Percentiles rank a stretch among this genome's conserved stretches.
phyloP scores from a whole-genome alignment of 2,329 filamentous ascomycete species.

The Corniculantispora saksenae region DNA sequence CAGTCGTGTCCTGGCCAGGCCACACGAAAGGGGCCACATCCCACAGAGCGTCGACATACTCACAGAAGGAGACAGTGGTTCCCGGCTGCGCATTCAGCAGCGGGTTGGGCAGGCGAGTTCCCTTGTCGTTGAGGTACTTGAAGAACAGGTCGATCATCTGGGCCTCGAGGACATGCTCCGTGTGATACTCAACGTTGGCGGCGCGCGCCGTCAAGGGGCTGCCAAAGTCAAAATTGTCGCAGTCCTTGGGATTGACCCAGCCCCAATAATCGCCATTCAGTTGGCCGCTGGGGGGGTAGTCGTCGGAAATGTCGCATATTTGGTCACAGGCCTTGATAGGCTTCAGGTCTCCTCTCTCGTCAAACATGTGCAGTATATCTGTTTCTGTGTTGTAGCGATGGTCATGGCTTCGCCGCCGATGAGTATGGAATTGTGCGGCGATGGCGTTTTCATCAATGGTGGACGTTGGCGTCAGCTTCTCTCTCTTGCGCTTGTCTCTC shows the following conservation, averaged over 20 bases:
- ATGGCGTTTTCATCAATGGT: background rate
- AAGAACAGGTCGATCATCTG: constrained; percentile 24
- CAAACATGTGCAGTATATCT: too few species aligned
- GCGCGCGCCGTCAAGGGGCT: constrained; percentile 13
- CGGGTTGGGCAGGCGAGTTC: background rate
- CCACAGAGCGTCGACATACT: background rate
- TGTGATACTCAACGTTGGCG: constrained; percentile 15
- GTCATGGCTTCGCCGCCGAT: background rate
- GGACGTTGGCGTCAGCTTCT: background rate
- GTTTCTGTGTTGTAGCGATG: background rate
- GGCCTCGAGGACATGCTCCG: constrained; percentile 25
- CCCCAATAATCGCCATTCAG: background rate
- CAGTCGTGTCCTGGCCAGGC: too few species aligned
- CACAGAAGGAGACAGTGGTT: background rate
- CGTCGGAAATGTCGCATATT: too few species aligned
- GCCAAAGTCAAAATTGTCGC: constrained; percentile 1
- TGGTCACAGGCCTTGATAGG: too few species aligned
- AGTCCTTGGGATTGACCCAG: constrained; percentile 13
- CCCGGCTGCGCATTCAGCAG: background rate
- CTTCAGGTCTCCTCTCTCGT: too few species aligned
- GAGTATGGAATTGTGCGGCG: background rate
- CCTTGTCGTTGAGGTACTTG: constrained; percentile 11
- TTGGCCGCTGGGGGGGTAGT: too few species aligned
- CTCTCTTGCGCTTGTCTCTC: background rate
- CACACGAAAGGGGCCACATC: background rate